Conservation (phyloP, 257 asterid species). For the Scutellaria minor region DNA sequence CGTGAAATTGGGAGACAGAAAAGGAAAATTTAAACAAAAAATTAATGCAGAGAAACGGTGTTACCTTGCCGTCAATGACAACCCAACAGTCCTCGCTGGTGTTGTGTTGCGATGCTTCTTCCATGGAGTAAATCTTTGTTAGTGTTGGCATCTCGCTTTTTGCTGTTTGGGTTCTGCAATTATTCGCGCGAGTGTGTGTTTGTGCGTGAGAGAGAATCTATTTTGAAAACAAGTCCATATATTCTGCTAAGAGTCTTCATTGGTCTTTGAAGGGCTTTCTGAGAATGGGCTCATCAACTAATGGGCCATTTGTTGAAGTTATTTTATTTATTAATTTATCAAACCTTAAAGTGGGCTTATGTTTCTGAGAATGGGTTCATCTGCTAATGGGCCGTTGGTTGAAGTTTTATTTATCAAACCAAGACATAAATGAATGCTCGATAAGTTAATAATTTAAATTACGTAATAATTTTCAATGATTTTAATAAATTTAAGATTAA, state of each 20-base stretch:
- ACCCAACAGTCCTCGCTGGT: slow-evolving; percentile 92
- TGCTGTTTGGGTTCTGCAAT: slow-evolving; percentile 12
- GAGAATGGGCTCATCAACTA: slow-evolving; percentile 25
- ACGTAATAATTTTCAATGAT: no score
- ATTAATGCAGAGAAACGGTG: background rate
- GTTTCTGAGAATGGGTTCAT: slow-evolving; percentile 30
- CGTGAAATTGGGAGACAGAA: background rate
- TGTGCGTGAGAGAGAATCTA: slow-evolving; percentile 8
- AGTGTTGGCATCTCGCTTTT: slow-evolving; percentile 70
- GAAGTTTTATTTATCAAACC: no score
- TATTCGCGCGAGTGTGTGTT: slow-evolving; percentile 22
- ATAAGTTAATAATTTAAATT: no score
- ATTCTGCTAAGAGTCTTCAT: background rate
- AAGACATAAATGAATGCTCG: no score
- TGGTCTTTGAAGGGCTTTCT: slow-evolving; percentile 9
- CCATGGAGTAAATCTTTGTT: slow-evolving; percentile 71
- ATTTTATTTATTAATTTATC: no score
- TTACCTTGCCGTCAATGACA: slow-evolving; percentile 81
- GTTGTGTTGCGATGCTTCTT: slow-evolving; percentile 80
- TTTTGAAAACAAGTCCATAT: no score
- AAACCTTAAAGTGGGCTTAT: no score
- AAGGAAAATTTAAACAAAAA: background rate
- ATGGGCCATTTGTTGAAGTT: no score
- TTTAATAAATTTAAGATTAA: no score
- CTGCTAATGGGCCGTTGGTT: no score